Conservation (phyloP, 208 protist species). For the Leishmania amazonensis region DNA sequence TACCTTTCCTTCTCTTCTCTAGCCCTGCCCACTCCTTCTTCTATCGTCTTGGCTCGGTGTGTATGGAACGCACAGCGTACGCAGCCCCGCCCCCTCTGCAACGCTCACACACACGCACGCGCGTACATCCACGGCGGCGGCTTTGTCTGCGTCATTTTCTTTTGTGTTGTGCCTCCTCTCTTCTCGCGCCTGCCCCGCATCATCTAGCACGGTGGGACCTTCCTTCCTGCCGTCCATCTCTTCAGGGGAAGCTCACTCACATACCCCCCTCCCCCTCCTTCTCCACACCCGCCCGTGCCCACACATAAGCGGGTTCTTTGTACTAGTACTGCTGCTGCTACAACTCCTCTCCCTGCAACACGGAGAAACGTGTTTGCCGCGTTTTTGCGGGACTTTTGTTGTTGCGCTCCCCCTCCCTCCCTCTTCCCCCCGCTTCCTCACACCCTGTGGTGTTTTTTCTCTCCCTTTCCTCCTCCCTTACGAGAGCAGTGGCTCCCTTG, state of each 20-base stretch:
- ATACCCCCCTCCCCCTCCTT: background rate
- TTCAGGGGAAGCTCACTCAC: background rate
- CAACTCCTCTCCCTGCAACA: background rate
- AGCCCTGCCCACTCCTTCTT: background rate
- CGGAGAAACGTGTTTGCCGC: background rate
- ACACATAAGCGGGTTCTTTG: background rate
- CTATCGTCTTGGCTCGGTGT: background rate
- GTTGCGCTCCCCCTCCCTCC: background rate
- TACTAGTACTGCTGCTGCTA: background rate
- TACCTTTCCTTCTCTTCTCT: background rate
- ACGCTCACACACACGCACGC: background rate
- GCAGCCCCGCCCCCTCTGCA: background rate
- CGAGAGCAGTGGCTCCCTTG: background rate
- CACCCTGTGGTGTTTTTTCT: background rate
- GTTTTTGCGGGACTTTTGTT: background rate
- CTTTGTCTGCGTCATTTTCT: background rate
- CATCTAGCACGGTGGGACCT: background rate
- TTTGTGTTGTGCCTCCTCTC: background rate
- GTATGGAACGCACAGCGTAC: background rate
- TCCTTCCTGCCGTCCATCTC: background rate
- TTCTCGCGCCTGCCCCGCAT: background rate
- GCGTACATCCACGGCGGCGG: background rate
- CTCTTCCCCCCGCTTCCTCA: background rate
- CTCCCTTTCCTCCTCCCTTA: background rate
- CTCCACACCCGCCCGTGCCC: background rate